Evolutionary conservation across 1,139 yeast species (phyloP), one percentile per base, ranked within the genome.

Genomic region (Torulaspora globosa): DNA sequence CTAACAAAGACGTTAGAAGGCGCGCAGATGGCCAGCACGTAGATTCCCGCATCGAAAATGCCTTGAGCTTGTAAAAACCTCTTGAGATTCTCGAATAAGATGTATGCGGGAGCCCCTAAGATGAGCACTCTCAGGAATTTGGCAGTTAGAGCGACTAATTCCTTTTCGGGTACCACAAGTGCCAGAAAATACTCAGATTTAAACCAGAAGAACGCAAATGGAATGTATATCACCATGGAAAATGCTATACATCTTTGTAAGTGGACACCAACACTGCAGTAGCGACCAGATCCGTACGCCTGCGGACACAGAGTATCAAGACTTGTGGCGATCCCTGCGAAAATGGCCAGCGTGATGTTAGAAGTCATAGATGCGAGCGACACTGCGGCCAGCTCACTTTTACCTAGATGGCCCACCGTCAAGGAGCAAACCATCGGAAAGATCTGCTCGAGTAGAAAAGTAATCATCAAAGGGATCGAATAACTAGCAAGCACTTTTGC

Each of bases 11-110:
- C 75, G 64, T 90, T 88, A 23, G 85, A 56, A 0, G 97, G 96
- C 0, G 96, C 92, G 57, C 90, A 79, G 9, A 88, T 67, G 39
- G 86, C 71, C 34, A 89, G 68, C 5, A 88, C 84, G 27, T 85
- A 81, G 1, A 95, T 84, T 3, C 94, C 86, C 0, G 97, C 96
- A 58, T 86, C 94, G 70, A 87, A 89, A 21, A 88, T 85, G 6
- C 95, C 95, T 65, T 90, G 97, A 0, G 95, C 90, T 67, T 89
- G 97, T 48, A 90, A 67, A 59, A 79, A 89, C 52, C 95, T 75
- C 63, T 89, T 89, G 24, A 85, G 78, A 54, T 82, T 80, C 64
- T 90, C 97, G 65, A 89, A 89, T 35, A 85, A 67, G 24, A 88
- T 84, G 65, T 85, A 88, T 0, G 87, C 90, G 0, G 96, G 96